These are phyloP conservation scores for Striga hermonthica DNA, from an alignment of 305 asterid genomes.

Conservation along the genomic window DNA sequence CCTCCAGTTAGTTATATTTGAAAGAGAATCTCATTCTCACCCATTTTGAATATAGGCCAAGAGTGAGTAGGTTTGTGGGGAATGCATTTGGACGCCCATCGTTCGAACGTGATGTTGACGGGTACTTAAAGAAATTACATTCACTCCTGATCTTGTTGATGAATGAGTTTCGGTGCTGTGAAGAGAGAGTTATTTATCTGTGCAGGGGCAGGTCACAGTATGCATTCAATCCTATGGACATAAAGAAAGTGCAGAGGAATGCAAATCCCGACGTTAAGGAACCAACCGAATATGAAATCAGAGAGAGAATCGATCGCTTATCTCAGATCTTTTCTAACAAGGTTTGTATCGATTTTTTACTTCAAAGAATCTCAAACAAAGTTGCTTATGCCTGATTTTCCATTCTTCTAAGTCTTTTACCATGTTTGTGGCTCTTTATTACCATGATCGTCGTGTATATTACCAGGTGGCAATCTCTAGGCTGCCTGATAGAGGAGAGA, in stretches of 20 bases:
- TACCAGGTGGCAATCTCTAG: slow-evolving; percentile 53
- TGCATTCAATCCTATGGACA: slow-evolving; percentile 80
- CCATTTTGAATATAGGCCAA: slow-evolving; percentile 40
- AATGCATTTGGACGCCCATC: slow-evolving; percentile 44
- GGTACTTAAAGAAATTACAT: slow-evolving; percentile 39
- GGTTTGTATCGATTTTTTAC: slow-evolving; percentile 39
- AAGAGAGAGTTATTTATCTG: slow-evolving; percentile 20
- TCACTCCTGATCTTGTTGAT: slow-evolving; percentile 19
- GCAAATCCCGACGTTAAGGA: slow-evolving; percentile 39
- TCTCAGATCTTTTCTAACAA: slow-evolving; percentile 45
- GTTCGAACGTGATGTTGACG: slow-evolving; percentile 50
- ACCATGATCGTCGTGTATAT: not conserved
- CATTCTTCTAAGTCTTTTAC: not conserved
- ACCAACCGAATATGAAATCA: slow-evolving; percentile 62
- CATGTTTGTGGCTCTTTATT: not conserved
- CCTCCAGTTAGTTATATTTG: not conserved
- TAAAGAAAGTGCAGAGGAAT: slow-evolving; percentile 43
- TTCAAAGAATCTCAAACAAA: not conserved
- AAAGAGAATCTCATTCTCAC: slow-evolving; percentile 2
- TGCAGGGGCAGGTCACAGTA: slow-evolving; percentile 64
- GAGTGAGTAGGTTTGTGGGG: slow-evolving; percentile 38
- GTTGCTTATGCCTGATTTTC: not conserved
- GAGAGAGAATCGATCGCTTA: slow-evolving; percentile 53
- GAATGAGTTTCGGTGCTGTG: slow-evolving; percentile 5
- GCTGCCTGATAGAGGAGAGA: slow-evolving; percentile 79